Conservation (phyloP, 139 green algal genomes). For the Trebouxia sp. region DNA sequence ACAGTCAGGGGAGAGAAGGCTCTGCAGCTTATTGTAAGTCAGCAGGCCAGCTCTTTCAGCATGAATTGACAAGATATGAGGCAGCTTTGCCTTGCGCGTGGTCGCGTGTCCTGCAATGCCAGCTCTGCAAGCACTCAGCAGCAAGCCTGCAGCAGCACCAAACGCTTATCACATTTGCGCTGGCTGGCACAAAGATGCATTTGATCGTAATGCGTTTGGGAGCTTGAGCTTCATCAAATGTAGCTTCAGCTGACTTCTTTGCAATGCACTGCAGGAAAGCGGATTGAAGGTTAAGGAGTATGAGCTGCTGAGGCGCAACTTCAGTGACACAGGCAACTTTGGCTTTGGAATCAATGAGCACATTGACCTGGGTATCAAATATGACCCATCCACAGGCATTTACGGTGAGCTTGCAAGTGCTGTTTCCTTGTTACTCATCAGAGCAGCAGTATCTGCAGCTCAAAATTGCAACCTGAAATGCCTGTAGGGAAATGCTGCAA, state of each 20-base stretch:
- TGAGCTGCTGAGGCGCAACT: constrained; percentile 97
- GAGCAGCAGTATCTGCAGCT: too few species aligned
- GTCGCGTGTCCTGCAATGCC: too few species aligned
- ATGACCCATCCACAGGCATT: constrained; percentile 99
- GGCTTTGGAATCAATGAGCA: constrained; percentile 97
- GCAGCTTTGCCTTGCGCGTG: too few species aligned
- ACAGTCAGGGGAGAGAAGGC: constrained; percentile 98
- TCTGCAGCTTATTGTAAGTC: constrained; percentile 89
- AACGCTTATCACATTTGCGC: background rate
- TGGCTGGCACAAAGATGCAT: too few species aligned
- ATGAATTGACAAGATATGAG: too few species aligned
- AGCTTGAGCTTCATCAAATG: background rate
- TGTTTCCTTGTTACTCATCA: background rate
- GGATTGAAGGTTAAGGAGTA: constrained; percentile 99
- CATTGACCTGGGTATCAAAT: constrained; percentile 99
- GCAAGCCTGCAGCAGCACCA: too few species aligned
- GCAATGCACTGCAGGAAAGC: constrained; percentile 71
- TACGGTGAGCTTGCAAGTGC: constrained; percentile 76
- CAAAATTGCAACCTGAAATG: too few species aligned
- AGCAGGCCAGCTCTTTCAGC: background rate
- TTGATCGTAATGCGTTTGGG: too few species aligned
- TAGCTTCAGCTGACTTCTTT: background rate
- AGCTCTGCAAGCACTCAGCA: too few species aligned
- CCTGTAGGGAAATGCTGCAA: too few species aligned
- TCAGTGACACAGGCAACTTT: constrained; percentile 96